A percentile compares a stretch with the other conserved stretches of the same genome.
Evolutionary conservation across 331 rosid genomes (phyloP).

Genomic region (Malus hybrid): DNA sequence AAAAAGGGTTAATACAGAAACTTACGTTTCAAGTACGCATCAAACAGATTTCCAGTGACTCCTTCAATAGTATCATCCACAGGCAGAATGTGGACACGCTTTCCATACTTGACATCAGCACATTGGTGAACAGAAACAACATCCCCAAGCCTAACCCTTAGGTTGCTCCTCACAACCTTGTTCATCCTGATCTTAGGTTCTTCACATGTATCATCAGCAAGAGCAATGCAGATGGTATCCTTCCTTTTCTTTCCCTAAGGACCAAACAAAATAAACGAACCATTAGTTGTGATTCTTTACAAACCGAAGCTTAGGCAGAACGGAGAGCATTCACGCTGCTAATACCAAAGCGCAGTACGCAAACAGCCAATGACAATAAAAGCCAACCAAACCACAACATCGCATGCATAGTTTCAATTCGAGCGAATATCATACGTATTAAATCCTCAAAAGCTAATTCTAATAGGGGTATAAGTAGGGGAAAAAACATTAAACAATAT

Average conservation of each 20-base stretch:
- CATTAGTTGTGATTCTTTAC: neutral
- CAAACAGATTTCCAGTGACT: slow-evolving; percentile 79
- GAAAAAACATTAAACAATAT: neutral
- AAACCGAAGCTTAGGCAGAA: neutral
- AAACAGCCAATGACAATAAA: neutral
- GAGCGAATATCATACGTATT: neutral
- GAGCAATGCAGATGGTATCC: slow-evolving; percentile 92
- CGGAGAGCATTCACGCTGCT: neutral
- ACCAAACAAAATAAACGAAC: neutral
- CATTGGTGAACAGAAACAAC: slow-evolving; percentile 92
- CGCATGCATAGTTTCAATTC: neutral
- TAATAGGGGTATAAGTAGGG: neutral
- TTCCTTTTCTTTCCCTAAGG: slow-evolving; percentile 82
- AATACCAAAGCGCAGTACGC: neutral
- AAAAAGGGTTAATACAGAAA: slow-evolving; percentile 8
- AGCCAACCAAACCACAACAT: neutral
- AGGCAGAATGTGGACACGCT: slow-evolving; percentile 91
- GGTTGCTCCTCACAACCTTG: slow-evolving; percentile 33
- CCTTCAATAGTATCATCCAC: slow-evolving; percentile 93
- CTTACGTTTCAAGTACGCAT: slow-evolving; percentile 93
- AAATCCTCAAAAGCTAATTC: neutral
- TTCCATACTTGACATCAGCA: slow-evolving; percentile 91
- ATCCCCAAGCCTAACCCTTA: slow-evolving; percentile 93
- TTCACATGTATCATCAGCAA: slow-evolving; percentile 83
- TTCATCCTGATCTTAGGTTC: slow-evolving; percentile 72